phyloP scores from a whole-genome alignment of 176 grass and related monocot genomes.

The Rhynchospora pubera region DNA sequence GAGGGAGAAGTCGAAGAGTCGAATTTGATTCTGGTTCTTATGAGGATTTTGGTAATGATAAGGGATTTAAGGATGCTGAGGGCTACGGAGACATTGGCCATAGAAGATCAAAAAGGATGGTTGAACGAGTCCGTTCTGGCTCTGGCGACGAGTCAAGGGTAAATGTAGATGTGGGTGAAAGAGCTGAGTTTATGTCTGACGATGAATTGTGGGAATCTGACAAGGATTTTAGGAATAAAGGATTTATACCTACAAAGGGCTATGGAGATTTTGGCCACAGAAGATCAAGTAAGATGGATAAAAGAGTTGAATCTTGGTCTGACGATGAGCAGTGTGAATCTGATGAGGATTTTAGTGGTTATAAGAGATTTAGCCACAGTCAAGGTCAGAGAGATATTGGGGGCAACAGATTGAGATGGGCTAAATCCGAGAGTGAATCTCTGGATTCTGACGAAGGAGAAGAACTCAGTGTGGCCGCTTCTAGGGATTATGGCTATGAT shows the following conservation, averaged over 20 bases:
- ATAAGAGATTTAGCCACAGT: not conserved
- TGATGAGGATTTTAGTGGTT: conserved; percentile 20
- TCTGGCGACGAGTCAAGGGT: conserved; percentile 17
- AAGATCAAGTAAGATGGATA: conserved; percentile 21
- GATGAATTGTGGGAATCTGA: conserved; percentile 22
- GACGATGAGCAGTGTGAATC: conserved; percentile 55
- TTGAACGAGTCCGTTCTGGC: not conserved
- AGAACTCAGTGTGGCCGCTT: conserved; percentile 18
- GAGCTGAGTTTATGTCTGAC: conserved; percentile 17
- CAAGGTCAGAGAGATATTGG: not conserved
- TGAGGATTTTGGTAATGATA: not conserved
- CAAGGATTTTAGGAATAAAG: conserved; percentile 27
- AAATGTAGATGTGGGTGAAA: not conserved
- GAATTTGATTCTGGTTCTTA: conserved; percentile 9
- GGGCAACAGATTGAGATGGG: not conserved
- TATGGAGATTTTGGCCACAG: conserved; percentile 14
- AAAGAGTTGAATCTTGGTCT: conserved; percentile 23
- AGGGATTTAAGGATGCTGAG: not conserved
- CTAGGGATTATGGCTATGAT: conserved; percentile 22
- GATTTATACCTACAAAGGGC: conserved; percentile 17
- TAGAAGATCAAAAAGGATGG: not conserved
- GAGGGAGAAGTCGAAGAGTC: not conserved
- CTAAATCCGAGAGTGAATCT: not conserved
- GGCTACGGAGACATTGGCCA: not conserved
- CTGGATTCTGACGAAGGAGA: conserved; percentile 25